Base-by-base conservation (phyloP, 2,329 filamentous ascomycete species). In the Penicillium glabrum region DNA sequence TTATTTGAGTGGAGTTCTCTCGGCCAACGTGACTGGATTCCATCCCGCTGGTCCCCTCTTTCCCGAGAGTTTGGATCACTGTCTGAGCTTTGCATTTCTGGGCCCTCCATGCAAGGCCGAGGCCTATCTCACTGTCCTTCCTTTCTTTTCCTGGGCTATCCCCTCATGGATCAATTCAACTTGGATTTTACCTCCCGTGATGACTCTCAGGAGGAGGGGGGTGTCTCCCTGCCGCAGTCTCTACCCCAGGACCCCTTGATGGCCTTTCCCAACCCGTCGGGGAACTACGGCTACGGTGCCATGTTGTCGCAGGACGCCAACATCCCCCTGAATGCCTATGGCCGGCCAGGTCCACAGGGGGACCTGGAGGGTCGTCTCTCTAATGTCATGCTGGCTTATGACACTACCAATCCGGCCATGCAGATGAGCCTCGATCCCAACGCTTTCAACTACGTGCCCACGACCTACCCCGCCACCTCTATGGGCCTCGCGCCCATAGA, bases 311-410 rank as follows among this genome's bases (percentile, higher is more conserved):
- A 65, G 19, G 54, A 64, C 13, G 39, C 54, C 16, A 60, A 63
- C 24, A 33, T 64, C 9, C 46, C 62, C 19, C 24, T 64, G 43
- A 62, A 65, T 41, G 46, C 45, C 23, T 63, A 63, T 31, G 56
- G 59, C 16, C 63, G 57, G 19, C 31, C 49, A 16, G 48, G 33
- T 43, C 19, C 50, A 16, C 59, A 56, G 27, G 49, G 26, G 14
- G 53, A 62, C 1, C 26, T 65, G 26, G 66, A 63, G 31, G 60
- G 59, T n/a, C 69, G 58, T 21, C 51, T 65, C 29, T 57, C 65
- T n/a, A 67, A 66, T 53, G 54, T 62, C 2, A 67, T 72, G 59
- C 56, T 69, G 44, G 46, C 61, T 5, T 72, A 71, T 51, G 67
- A 71, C 48, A 46, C 61, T 48, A 47, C 60, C 11, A 55, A 61